A percentile compares a stretch with the other conserved stretches of the same genome.
Conservation (phyloP, 306 rosid species). For the Parietaria judaica region DNA sequence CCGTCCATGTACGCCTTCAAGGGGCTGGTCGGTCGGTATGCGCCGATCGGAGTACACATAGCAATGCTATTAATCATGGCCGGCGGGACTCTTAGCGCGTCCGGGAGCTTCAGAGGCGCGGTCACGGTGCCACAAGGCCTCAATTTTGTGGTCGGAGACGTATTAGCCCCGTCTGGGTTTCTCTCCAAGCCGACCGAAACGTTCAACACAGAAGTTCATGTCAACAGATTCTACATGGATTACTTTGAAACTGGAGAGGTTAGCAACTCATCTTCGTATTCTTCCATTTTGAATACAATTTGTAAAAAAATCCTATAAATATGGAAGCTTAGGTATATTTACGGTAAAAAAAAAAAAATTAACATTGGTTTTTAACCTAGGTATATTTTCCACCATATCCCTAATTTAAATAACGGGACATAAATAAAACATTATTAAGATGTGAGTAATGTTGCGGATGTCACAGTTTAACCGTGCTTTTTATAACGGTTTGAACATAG, state of each 20-base stretch:
- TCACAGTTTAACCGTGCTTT: too few species aligned
- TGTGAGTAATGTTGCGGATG: too few species aligned
- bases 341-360: too few species aligned
- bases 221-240: constrained; percentile 84
- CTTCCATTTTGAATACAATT: too few species aligned
- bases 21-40: constrained; percentile 85
- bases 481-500: constrained; percentile 25
- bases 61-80: constrained; percentile 83
- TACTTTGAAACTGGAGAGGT: constrained; percentile 90
- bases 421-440: background rate
- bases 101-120: constrained; percentile 93
- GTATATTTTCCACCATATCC: too few species aligned
- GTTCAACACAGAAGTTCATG: constrained; percentile 86
- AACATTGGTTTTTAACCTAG: too few species aligned
- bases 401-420: background rate
- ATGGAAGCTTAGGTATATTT: too few species aligned
- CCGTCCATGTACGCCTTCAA: constrained; percentile 76
- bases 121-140: constrained; percentile 95
- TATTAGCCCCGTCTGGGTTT: constrained; percentile 72
- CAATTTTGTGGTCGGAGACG: constrained; percentile 90
- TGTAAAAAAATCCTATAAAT: too few species aligned
- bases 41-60: constrained; percentile 93
- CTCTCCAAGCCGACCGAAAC: constrained; percentile 70
- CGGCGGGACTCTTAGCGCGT: constrained; percentile 87
- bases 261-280: background rate